Conservation (phyloP, 2,329 filamentous ascomycete genomes). For the Ascochyta koolunga region DNA sequence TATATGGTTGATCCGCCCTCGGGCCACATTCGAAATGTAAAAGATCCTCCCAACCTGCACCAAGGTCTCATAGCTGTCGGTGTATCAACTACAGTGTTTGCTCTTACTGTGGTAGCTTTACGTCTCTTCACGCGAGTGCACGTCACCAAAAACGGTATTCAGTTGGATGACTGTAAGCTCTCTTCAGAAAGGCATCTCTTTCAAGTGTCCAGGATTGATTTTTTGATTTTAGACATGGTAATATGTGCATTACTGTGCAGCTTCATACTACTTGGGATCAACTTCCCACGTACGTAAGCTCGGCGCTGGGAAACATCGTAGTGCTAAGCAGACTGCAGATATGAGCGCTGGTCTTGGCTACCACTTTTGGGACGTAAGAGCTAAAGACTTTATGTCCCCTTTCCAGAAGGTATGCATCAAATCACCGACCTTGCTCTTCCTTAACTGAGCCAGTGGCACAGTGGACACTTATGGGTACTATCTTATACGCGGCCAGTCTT, state of each 20-base stretch:
- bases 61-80: not conserved
- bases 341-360: constrained; percentile 15
- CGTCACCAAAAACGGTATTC: constrained; percentile 5
- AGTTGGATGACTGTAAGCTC: constrained; percentile 9
- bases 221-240: not conserved
- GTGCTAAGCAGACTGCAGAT: not conserved
- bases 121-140: constrained; percentile 8
- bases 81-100: constrained; percentile 1
- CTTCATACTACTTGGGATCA: not conserved
- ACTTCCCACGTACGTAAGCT: not conserved
- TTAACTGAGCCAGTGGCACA: not conserved
- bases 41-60: not conserved
- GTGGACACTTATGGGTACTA: constrained; percentile 5
- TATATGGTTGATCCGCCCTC: not conserved
- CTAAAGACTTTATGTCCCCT: not conserved
- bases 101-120: constrained; percentile 1
- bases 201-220: not conserved
- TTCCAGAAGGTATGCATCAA: not conserved
- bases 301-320: no score
- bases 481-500: constrained; percentile 15
- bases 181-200: no score
- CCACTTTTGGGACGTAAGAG: constrained; percentile 12
- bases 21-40: not conserved
- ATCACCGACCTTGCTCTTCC: no score
- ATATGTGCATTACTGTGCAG: not conserved